These are phyloP conservation scores for Aspergillus novoparasiticus DNA, from an alignment of 2,329 filamentous ascomycete species.

Conservation along the genomic window DNA sequence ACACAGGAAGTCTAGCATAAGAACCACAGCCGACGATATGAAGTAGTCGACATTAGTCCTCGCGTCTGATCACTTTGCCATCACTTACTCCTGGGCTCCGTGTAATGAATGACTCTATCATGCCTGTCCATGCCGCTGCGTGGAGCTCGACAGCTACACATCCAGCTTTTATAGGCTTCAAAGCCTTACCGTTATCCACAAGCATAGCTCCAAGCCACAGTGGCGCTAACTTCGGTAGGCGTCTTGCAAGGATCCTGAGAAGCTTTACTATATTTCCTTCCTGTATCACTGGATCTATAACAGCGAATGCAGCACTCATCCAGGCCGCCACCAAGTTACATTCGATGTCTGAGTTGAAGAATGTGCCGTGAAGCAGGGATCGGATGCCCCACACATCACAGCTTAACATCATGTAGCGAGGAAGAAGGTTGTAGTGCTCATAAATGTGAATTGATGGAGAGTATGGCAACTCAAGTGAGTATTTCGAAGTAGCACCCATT, in stretches of 20 bases:
- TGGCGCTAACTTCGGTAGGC: background rate
- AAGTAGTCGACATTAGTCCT: constrained; percentile 27
- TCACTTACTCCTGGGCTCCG: background rate
- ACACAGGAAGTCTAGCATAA: constrained; percentile 18
- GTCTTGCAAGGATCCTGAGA: background rate
- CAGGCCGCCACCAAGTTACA: constrained; percentile 29
- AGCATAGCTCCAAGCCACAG: constrained; percentile 28
- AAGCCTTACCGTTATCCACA: constrained; percentile 10
- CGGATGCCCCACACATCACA: constrained; percentile 25
- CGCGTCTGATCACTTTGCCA: constrained; percentile 15
- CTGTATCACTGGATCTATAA: background rate
- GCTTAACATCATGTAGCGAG: constrained; percentile 11
- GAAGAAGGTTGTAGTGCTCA: background rate
- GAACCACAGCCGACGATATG: constrained; percentile 21
- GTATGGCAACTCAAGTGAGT: background rate
- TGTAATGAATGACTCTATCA: constrained; percentile 23
- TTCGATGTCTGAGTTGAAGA: constrained; percentile 26
- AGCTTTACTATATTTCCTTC: background rate
- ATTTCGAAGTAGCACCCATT: background rate
- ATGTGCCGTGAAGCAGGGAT: constrained; percentile 26
- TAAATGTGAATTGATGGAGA: background rate
- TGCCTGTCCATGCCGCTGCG: constrained; percentile 23
- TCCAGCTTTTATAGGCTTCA: constrained; percentile 15
- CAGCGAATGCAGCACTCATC: constrained; percentile 23
- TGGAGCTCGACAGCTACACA: constrained; percentile 18